A percentile compares a stretch with the other conserved stretches of the same genome.
Evolutionary conservation across 352 stramenopile genomes (phyloP).

Genomic region (Poterioochromonas sp.): DNA sequence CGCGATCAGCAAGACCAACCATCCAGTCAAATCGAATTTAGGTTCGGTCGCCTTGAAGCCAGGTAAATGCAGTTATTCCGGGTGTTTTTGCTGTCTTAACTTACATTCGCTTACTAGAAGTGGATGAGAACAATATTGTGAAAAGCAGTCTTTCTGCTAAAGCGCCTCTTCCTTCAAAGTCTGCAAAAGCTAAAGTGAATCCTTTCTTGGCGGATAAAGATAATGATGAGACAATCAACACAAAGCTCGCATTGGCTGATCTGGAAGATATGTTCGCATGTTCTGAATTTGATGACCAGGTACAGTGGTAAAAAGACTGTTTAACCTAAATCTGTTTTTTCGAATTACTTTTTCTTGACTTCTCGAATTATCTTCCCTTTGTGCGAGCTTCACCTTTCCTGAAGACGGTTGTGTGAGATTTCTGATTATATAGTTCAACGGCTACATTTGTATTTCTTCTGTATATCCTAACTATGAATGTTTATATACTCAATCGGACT

Average conservation of each 20-base stretch:
- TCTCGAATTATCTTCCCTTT: not conserved
- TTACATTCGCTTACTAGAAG: too few species aligned
- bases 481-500: too few species aligned
- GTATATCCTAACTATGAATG: too few species aligned
- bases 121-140: too few species aligned
- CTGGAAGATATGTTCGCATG: constrained; percentile 6
- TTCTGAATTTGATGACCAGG: not conserved
- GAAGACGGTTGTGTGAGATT: not conserved
- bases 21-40: too few species aligned
- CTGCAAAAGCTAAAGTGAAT: not conserved
- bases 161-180: too few species aligned
- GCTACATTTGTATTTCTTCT: not conserved
- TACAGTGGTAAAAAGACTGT: not conserved
- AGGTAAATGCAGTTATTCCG: not conserved
- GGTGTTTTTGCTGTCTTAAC: too few species aligned
- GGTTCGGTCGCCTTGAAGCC: too few species aligned
- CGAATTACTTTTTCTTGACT: not conserved
- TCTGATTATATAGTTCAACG: not conserved
- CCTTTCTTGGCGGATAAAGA: not conserved
- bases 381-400: not conserved
- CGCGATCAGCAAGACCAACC: too few species aligned
- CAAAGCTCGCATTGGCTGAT: not conserved
- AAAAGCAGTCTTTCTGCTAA: too few species aligned
- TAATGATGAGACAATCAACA: constrained; percentile 25
- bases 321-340: not conserved